phyloP scores from a whole-genome alignment of 139 green algal genomes.

The Chara braunii region DNA sequence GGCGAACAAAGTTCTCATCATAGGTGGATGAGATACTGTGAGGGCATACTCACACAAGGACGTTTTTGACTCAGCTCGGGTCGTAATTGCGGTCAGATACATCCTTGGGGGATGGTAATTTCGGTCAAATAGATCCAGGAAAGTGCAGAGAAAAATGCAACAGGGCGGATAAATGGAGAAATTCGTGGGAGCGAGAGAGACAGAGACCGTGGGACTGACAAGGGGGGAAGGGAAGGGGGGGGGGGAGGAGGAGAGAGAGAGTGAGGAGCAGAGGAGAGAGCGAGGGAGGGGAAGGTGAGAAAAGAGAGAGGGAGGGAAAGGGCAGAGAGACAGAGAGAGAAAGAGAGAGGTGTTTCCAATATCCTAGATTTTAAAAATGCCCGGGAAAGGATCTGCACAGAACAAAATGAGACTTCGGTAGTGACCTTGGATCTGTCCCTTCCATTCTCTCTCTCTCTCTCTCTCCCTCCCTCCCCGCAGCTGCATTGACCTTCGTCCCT shows the following conservation, averaged over 20 bases:
- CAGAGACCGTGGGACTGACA: no score
- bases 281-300: constrained; percentile 3
- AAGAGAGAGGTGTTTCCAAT: background rate
- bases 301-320: background rate
- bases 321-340: background rate
- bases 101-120: background rate
- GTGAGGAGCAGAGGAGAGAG: no score
- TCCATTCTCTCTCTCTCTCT: background rate
- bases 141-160: background rate
- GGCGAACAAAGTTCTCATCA: background rate
- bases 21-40: background rate
- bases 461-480: background rate
- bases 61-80: background rate
- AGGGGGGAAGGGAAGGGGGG: background rate
- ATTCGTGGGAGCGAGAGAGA: no score
- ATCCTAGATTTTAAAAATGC: background rate
- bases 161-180: background rate
- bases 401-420: background rate
- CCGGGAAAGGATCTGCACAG: background rate
- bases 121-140: background rate
- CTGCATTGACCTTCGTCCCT: background rate
- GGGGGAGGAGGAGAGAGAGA: constrained; percentile 13
- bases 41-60: background rate
- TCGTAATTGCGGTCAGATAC: background rate
- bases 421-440: background rate